A percentile compares a stretch with the other conserved stretches of the same genome.
These are phyloP conservation scores for Cenchrus fungigraminus DNA, from an alignment of 176 grass and related monocot genomes.

Conservation along the genomic window DNA sequence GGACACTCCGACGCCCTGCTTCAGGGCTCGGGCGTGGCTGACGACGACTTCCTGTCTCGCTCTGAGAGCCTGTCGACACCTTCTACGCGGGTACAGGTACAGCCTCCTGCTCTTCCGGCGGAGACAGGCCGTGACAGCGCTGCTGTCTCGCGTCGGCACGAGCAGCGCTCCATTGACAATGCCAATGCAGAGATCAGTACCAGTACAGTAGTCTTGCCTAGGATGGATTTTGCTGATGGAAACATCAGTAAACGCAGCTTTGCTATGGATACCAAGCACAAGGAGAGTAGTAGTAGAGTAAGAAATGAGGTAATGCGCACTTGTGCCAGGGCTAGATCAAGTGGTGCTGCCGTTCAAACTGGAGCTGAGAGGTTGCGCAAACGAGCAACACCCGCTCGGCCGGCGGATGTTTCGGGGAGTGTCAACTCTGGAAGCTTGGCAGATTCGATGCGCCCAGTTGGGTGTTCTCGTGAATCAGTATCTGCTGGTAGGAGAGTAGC, in stretches of 20 bases:
- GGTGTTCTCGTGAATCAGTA: background rate
- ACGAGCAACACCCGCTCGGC: slow-evolving; percentile 29
- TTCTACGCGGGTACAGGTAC: slow-evolving; percentile 9
- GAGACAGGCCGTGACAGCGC: background rate
- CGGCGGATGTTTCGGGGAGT: slow-evolving; percentile 18
- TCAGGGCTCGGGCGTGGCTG: slow-evolving; percentile 23
- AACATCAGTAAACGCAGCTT: slow-evolving; percentile 31
- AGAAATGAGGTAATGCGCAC: slow-evolving; percentile 15
- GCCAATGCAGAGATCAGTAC: background rate
- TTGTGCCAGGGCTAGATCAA: slow-evolving; percentile 28
- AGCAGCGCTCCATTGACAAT: background rate
- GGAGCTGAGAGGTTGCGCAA: slow-evolving; percentile 58
- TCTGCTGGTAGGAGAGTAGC: slow-evolving; percentile 19
- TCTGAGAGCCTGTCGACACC: slow-evolving; percentile 25
- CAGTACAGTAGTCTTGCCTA: slow-evolving; percentile 29
- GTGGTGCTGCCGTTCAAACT: slow-evolving; percentile 5
- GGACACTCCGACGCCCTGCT: slow-evolving; percentile 25
- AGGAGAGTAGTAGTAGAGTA: background rate
- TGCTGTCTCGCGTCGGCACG: background rate
- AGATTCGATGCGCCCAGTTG: background rate
- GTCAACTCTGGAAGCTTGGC: slow-evolving; percentile 1
- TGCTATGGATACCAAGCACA: background rate
- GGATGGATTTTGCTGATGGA: slow-evolving; percentile 21
- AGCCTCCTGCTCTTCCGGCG: background rate
- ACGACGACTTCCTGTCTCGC: slow-evolving; percentile 57